Percentiles rank a stretch among this genome's conserved stretches.
Conservation (phyloP, 1,139 yeast genomes). For the Taiozyma onychis region DNA sequence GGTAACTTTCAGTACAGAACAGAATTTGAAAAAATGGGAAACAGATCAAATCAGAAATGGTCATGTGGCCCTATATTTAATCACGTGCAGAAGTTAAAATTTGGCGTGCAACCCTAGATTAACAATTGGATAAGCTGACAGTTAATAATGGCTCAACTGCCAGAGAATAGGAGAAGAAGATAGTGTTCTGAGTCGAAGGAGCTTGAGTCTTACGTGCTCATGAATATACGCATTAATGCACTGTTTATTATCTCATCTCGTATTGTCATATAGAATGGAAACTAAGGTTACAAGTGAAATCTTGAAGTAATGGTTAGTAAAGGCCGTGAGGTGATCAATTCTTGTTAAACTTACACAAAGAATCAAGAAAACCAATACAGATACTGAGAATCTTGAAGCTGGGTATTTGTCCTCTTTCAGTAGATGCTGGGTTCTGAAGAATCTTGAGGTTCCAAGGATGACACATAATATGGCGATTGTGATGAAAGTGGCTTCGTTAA, state of each 20-base stretch:
- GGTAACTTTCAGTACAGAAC: neutral
- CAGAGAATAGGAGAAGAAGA: too few species aligned
- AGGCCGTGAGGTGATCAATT: neutral
- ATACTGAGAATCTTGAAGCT: conserved; percentile 35
- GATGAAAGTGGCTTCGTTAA: conserved; percentile 30
- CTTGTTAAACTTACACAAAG: conserved; percentile 26
- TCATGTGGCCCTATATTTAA: neutral
- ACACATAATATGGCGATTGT: conserved; percentile 35
- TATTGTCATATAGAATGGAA: conserved; percentile 9
- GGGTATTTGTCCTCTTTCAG: conserved; percentile 45
- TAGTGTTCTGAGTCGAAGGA: neutral
- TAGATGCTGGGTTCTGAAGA: conserved; percentile 39
- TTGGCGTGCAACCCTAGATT: neutral
- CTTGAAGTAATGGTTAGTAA: conserved; percentile 1
- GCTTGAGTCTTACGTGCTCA: neutral
- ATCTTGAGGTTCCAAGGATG: conserved; percentile 36
- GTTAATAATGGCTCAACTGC: too few species aligned
- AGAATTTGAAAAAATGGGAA: neutral
- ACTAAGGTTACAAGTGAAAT: conserved; percentile 12
- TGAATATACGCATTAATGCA: too few species aligned
- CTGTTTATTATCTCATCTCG: neutral
- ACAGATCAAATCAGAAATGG: neutral
- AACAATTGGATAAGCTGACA: too few species aligned
- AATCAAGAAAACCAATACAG: conserved; percentile 32
- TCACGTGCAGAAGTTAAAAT: neutral